phyloP scores from a whole-genome alignment of 129 eudicot species.

The Centaurea solstitialis region DNA sequence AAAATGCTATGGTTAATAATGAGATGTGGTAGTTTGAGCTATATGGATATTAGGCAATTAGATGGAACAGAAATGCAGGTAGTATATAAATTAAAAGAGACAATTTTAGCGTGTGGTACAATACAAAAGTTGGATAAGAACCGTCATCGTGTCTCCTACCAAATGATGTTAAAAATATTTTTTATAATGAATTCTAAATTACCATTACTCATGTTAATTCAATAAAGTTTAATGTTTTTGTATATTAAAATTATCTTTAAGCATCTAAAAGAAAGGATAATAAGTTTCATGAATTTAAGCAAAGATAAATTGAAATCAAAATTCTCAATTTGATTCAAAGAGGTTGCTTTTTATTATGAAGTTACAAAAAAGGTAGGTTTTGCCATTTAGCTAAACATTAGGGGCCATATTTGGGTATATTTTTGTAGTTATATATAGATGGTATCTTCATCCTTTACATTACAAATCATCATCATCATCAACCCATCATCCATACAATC shows the following conservation, averaged over 20 bases:
- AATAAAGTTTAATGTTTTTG: neutral
- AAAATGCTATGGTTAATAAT: too few species aligned
- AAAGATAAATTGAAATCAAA: too few species aligned
- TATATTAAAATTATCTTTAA: too few species aligned
- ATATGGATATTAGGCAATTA: too few species aligned
- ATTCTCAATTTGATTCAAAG: too few species aligned
- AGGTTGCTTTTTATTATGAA: neutral
- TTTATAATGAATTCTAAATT: too few species aligned
- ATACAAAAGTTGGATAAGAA: neutral
- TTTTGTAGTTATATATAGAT: neutral
- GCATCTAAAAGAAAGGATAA: neutral
- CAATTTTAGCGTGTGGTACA: neutral
- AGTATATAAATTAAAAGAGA: too few species aligned
- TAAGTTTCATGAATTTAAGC: neutral
- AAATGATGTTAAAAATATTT: neutral
- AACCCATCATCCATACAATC: too few species aligned
- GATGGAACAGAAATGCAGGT: too few species aligned
- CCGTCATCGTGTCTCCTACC: neutral
- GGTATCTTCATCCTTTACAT: neutral
- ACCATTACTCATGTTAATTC: neutral
- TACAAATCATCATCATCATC: neutral
- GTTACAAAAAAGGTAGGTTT: neutral
- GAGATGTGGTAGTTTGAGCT: too few species aligned
- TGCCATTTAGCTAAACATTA: constrained; percentile 3
- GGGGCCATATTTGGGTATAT: neutral